Base-by-base conservation (phyloP, 352 stramenopile species). In the Phytopythium montanum region DNA sequence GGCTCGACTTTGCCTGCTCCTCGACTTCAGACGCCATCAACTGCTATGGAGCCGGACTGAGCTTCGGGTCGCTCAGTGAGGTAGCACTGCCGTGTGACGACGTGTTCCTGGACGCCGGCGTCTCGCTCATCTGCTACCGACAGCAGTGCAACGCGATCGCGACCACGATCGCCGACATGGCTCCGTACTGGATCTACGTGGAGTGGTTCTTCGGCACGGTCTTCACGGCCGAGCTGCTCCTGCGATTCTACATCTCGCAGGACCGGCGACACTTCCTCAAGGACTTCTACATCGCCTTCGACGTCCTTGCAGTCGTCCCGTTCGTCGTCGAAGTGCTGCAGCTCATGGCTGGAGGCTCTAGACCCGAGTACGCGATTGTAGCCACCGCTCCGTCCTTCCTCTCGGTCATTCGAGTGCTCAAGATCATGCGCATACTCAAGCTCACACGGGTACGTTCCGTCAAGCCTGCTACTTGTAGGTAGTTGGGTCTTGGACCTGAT, bases 361-460 rank as follows among this genome's bases (percentile, higher is more conserved):
- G 55, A 18, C 84, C 81, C 25, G 68, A 68, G 10, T 93, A 87
- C 50, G 63, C 79, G 4, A 79, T 91, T 41, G 81, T 90, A 23
- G 68, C 84, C 2, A 87, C 76, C 16, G 59, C 74, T 21, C 78
- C 81, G 23, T 89, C 84, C 10, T 78, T 90, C 57, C 36, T 89
- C 31, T 88, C 84, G 0, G 68, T 86, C 16, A 77, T 91, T 10
- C 81, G 79, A 5, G 70, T 89, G 2, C 61, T 88, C 23, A 93
- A 90, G 53, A 90, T 81, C 18, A 76, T 85, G 62, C 84, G 83
- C 5, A 87, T 93, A 26, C 65, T 93, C 19, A 93, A 91, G 45
- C 59, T 93, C 18, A 86, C 76, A 18, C 56, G 75, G 46, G 79
- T 89, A 64, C 33, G 69, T 55, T 9, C 10, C 9, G 2, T 13